These are phyloP conservation scores for Gardenia jasminoides DNA, from an alignment of 257 asterid genomes.

Conservation along the genomic window DNA sequence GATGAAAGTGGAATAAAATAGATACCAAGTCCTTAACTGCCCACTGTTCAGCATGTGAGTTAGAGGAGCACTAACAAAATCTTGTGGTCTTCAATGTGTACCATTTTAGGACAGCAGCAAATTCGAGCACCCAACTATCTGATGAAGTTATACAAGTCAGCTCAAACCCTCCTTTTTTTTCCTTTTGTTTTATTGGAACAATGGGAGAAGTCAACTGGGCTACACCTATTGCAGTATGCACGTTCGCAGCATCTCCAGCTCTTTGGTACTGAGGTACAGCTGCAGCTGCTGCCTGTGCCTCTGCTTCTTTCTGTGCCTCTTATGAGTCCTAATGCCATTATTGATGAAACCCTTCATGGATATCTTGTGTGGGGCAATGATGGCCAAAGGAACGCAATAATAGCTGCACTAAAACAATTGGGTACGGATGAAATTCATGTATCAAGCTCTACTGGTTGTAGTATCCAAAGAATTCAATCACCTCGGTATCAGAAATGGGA, in stretches of 20 bases:
- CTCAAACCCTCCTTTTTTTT: background rate
- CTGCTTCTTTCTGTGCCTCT: constrained; percentile 5
- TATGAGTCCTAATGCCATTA: background rate
- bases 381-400: background rate
- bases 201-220: constrained; percentile 21
- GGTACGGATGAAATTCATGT: background rate
- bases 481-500: background rate
- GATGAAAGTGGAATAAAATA: background rate
- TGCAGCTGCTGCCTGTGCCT: constrained; percentile 13
- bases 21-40: background rate
- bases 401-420: background rate
- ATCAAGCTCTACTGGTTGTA: background rate
- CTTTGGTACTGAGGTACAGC: constrained; percentile 18
- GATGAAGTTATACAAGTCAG: background rate
- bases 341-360: background rate
- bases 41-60: background rate
- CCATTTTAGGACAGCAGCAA: background rate
- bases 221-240: background rate
- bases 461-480: background rate
- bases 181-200: background rate
- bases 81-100: background rate
- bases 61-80: background rate
- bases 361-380: background rate
- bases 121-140: background rate
- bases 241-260: constrained; percentile 24